Base-by-base conservation (phyloP, 805 yeast species). In the Lachancea sp. region DNA sequence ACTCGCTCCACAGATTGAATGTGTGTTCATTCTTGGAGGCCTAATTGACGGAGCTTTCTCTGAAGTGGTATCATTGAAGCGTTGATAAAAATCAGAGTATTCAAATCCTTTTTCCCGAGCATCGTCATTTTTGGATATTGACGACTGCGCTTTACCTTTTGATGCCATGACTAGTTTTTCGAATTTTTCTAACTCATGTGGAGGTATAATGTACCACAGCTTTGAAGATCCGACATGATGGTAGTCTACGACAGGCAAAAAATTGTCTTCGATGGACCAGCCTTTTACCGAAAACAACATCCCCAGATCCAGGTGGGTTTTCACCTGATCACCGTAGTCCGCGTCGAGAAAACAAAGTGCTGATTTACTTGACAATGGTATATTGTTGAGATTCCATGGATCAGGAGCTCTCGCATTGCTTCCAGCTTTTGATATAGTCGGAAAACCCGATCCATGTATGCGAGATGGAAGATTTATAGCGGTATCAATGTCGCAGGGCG, bases 141-240 rank as follows among this genome's bases (percentile, higher is more conserved):
- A 78, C 77, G 25, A 61, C 59, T 43, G 63, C 68, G 41, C 37
- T 8, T 24, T 8, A 2, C n/a, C 7, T 29, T 40, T 23, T 3
- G 34, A 16, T 17, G 15, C n/a, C 25, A 31, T 25, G 1, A 49
- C 30, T 12, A 75, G 53, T 2, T 44, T 37, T 51, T 81, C 85
- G 52, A 73, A 80, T 41, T 70, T 71, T 2, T 58, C 68, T 39
- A 70, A 69, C 38, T 75, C 75, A 50, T 65, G 63, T 12, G 79
- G 80, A 0, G 81, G 73, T n/a, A 82, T 68, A 41, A 78, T 70
- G 45, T 76, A 79, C 84, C 86, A 78, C 15, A 73, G 51, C 51
- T 71, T 74, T 11, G 66, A 51, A 5, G 73, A 72, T 2, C 88
- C 89, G 36, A 67, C 48, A 46, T 76, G 77, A 34, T 70, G 74